Evolutionary conservation across 2,329 filamentous ascomycete species (phyloP).

Genomic region (Alternaria hordeiaustralica): DNA sequence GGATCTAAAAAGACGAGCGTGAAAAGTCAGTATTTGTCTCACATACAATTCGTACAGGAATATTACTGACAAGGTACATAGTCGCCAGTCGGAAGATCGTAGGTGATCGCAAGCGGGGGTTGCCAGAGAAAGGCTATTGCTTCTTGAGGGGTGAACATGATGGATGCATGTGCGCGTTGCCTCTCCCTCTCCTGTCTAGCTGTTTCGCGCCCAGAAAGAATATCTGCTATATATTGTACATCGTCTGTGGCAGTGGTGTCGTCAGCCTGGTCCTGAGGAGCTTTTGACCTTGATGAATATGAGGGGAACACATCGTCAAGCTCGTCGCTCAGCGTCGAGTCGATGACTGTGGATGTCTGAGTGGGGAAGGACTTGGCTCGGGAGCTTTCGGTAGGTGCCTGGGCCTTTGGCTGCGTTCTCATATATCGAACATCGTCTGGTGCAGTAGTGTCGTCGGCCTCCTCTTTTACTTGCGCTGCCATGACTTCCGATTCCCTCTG

Average conservation of each 20-base stretch:
- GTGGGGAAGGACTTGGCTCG: neutral
- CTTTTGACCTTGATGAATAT: neutral
- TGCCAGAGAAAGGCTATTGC: slow-evolving; percentile 11
- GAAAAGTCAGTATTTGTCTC: neutral
- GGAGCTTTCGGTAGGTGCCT: neutral
- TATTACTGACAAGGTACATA: neutral
- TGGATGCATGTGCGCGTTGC: neutral
- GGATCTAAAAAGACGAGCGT: slow-evolving; percentile 11
- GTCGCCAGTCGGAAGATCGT: slow-evolving; percentile 11
- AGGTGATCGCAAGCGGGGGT: slow-evolving; percentile 2
- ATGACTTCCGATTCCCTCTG: neutral
- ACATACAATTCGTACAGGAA: neutral
- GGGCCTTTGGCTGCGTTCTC: neutral
- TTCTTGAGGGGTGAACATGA: slow-evolving; percentile 21
- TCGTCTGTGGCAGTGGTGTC: too few species aligned
- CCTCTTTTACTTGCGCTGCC: neutral
- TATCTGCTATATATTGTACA: too few species aligned
- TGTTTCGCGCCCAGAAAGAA: too few species aligned
- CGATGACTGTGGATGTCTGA: neutral
- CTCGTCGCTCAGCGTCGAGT: neutral
- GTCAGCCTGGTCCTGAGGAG: too few species aligned
- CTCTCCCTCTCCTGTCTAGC: neutral
- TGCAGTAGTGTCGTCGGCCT: neutral
- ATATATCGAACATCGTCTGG: neutral
- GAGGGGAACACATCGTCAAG: neutral